Conservation (phyloP, 73 alveolate genomes). For the Tetrahymena thermophila region DNA sequence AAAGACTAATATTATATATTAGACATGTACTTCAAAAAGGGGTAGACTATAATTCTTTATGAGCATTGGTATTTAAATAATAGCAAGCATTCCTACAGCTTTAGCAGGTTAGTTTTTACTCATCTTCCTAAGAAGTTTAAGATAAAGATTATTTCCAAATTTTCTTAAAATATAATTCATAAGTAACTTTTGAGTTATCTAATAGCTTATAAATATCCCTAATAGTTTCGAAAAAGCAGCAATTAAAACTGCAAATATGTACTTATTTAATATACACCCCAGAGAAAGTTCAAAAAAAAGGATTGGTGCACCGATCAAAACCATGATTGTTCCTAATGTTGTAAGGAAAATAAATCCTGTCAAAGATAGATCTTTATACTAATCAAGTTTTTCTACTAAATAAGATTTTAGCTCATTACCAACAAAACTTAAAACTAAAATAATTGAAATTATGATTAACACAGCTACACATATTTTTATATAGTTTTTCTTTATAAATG, state of each 20-base stretch:
- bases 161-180: neutral
- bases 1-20: neutral
- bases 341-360: neutral
- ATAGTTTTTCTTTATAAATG: neutral
- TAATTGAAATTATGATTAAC: neutral
- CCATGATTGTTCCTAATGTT: neutral
- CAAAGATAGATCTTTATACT: neutral
- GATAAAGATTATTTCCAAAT: neutral
- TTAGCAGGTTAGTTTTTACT: neutral
- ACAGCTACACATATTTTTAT: neutral
- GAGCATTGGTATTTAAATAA: neutral
- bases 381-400: neutral
- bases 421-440: neutral
- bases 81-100: neutral
- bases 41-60: neutral
- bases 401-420: neutral
- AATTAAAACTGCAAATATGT: neutral
- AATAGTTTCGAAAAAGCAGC: neutral
- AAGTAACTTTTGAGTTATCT: neutral
- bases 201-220: neutral
- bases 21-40: neutral
- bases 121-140: neutral
- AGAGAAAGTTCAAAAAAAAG: neutral
- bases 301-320: neutral
- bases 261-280: neutral